These are phyloP conservation scores for Trichoderma harzianum DNA, from an alignment of 2,329 filamentous ascomycete genomes.

Conservation along the genomic window DNA sequence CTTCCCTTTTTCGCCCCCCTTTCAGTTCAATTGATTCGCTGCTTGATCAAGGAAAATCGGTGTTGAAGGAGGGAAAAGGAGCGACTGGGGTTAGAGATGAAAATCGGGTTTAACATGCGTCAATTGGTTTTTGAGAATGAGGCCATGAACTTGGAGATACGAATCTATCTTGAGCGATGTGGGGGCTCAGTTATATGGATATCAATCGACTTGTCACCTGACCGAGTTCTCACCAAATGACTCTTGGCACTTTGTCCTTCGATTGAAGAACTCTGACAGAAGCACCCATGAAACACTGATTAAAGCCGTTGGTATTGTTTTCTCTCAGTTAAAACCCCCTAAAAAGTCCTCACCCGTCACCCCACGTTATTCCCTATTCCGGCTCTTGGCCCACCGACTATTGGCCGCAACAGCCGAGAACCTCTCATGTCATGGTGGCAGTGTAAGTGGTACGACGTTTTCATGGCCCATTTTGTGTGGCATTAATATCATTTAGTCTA, in stretches of 20 bases:
- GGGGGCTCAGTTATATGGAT: neutral
- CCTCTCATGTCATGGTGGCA: neutral
- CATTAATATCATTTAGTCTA: neutral
- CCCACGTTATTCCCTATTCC: constrained; percentile 3
- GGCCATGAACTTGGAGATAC: neutral
- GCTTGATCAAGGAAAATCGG: neutral
- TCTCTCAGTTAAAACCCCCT: neutral
- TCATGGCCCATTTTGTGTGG: neutral
- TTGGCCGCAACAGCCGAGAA: neutral
- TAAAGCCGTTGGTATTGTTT: neutral
- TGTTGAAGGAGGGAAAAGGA: neutral
- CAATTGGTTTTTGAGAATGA: neutral
- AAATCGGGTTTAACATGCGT: neutral
- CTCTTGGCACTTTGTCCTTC: neutral
- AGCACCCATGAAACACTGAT: neutral
- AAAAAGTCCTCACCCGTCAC: neutral
- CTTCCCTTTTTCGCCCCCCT: neutral
- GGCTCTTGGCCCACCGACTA: neutral
- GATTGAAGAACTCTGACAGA: neutral
- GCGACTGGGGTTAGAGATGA: neutral
- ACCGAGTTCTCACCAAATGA: neutral
- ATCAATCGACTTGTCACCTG: neutral
- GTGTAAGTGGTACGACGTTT: neutral
- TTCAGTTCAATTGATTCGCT: neutral
- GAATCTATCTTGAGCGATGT: neutral